Base-by-base conservation (phyloP, 1,284 basidiomycete genomes). In the Grifola frondosa region DNA sequence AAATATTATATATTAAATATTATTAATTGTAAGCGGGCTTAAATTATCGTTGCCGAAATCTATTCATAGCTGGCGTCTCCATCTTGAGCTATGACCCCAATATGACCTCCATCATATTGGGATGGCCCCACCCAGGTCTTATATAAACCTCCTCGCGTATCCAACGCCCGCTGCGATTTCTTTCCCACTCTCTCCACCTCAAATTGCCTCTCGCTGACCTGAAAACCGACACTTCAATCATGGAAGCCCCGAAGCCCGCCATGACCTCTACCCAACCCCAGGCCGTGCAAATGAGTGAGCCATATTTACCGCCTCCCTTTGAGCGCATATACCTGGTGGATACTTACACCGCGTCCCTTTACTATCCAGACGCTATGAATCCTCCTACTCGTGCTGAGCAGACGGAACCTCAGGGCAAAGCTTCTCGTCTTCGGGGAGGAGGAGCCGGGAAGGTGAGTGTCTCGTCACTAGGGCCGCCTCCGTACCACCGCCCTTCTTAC, bases 401-500 rank as follows among this genome's bases (percentile, higher is more conserved):
- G 49, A 41, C 56, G 37, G 65, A 71, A 36, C 62, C 66, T 30
- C 61, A 69, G 44, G 59, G 60, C 45, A 52, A 54, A 40, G 73
- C 74, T 6, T 69, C 69, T 37, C 73, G 81, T 44, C 59, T 82
- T 40, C 75, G 80, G 46, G 81, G 81, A 50, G 81, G 77, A 59
- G 80, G 81, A 40, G 80, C 75, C 22, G 79, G 59, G 19, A 80
- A 74, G 71, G 80, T 81, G 46, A 32, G 67, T 50, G 6, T 8
- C 13, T 25, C 30, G n/a, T 4, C 19, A 12, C 23, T 19, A 17
- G n/a, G n/a, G n/a, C 7, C 16, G 30, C 31, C n/a, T 16, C 21
- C 36, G 32, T 32, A 17, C 30, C 41, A 12, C 33, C 31, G 23
- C 45, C 22, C 22, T 32, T 15, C 46, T 46, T 19, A 45, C 40